Conservation (phyloP, 2,329 filamentous ascomycete genomes). For the Diplodia sapinea region DNA sequence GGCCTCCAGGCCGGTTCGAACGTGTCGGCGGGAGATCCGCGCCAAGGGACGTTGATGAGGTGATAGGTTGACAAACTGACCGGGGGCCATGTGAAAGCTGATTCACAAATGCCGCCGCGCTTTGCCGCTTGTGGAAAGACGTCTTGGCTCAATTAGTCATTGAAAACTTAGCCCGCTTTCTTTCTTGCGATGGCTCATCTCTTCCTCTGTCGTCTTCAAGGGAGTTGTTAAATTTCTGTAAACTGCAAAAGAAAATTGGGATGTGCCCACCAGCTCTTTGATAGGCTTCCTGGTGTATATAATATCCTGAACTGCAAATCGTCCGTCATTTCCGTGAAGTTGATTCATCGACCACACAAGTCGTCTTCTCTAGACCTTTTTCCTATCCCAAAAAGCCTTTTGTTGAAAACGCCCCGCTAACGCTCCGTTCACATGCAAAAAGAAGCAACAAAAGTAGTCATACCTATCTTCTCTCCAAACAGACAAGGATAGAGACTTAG, state of each 20-base stretch:
- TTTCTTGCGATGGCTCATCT: too few relatives aligned
- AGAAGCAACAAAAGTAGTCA: conserved; percentile 9
- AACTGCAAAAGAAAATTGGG: not conserved
- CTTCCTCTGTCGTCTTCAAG: too few relatives aligned
- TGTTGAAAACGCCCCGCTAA: conserved; percentile 20
- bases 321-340: conserved; percentile 13
- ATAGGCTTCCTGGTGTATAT: not conserved
- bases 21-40: conserved; percentile 23
- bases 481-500: not conserved
- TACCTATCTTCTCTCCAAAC: not conserved
- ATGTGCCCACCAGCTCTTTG: not conserved
- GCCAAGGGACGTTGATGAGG: conserved; percentile 24
- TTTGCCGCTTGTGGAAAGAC: not conserved
- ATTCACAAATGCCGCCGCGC: not conserved
- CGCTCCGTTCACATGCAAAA: conserved; percentile 16
- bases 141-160: not conserved
- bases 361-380: conserved; percentile 15
- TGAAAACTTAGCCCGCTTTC: not conserved
- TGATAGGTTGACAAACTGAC: conserved; percentile 17
- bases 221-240: not conserved
- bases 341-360: conserved; percentile 21
- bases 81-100: conserved; percentile 9
- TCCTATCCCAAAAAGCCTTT: conserved; percentile 5
- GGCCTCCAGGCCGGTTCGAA: not conserved
- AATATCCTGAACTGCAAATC: not conserved